Evolutionary conservation across 495 filamentous ascomycete genomes (phyloP), one percentile per base, ranked within the genome.

Genomic region (Annulohypoxylon moriforme): DNA sequence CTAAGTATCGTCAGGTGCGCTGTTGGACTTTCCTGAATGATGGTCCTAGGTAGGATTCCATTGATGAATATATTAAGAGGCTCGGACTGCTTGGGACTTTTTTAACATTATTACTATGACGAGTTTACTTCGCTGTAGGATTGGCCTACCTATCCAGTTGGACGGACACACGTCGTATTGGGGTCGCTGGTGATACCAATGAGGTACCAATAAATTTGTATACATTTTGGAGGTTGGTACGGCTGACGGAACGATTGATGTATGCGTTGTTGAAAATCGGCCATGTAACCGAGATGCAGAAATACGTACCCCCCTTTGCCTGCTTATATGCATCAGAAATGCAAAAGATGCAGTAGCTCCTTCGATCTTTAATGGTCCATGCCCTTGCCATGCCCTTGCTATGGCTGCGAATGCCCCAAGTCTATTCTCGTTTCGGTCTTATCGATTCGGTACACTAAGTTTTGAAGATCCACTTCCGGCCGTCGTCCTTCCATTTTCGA

Each of bases 261-360:
- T 31, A 27, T 34, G 64, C 18, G 64, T 53, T 67, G 56, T 67
- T 66, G 63, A 57, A 55, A 56, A 25, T n/a, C 53, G 53, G 53
- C 63, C 53, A 53, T 59, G 27, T 58, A 69, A 29, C 57, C 68
- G 33, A 59, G 14, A 40, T 40, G 36, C 36, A 40, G 36, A 40
- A 40, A 40, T 40, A 40, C 36, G 36, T 40, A 40, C 36, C 42
- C 42, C 22, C 16, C 42, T 22, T 47, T 7, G 6, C 14, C 14
- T 42, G 10, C 38, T 42, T 16, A 14, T n/a, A 24, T 16, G 57
- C 42, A 44, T 27, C 16, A 16, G n/a, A 58, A 14, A 74, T 70
- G 72, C 72, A 71, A 53, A 62, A 68, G 65, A 71, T 65, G 68
- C 72, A 75, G 68, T 75, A 75, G 64, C 60, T 20, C 34, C 22